Evolutionary conservation across 2,329 filamentous ascomycete genomes (phyloP).

Genomic region (Mollisia scopiformis): DNA sequence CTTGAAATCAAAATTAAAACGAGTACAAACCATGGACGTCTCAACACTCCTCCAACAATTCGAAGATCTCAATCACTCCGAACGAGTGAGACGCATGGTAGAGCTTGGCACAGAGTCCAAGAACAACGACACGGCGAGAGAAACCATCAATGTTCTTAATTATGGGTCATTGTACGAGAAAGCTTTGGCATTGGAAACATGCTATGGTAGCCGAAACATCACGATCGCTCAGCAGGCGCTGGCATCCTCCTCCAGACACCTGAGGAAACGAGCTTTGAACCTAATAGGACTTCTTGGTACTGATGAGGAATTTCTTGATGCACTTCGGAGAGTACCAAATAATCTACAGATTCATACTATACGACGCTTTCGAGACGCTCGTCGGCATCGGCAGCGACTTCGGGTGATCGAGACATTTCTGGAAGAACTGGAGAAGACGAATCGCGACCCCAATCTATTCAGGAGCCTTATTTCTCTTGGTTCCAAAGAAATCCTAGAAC

Average conservation of each 20-base stretch:
- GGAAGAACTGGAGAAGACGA: background rate
- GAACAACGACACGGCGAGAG: background rate
- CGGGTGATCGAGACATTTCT: conserved; percentile 16
- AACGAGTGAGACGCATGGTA: conserved; percentile 13
- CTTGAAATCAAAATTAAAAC: background rate
- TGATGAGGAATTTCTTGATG: conserved; percentile 12
- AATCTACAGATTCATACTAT: conserved; percentile 11
- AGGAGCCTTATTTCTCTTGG: conserved; percentile 6
- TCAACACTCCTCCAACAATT: conserved; percentile 7
- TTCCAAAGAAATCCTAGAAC: conserved; percentile 2
- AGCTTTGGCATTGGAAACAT: conserved; percentile 8
- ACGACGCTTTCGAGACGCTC: conserved; percentile 4
- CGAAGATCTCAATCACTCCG: conserved; percentile 8
- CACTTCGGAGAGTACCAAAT: conserved; percentile 3
- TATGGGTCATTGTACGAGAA: conserved; percentile 11
- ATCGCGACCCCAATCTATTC: background rate
- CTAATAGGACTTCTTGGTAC: conserved; percentile 11
- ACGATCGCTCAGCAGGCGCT: conserved; percentile 9
- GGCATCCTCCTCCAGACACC: conserved; percentile 4
- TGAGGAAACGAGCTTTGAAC: conserved; percentile 13
- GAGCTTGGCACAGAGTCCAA: conserved; percentile 4
- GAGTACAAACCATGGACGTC: background rate
- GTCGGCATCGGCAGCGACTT: conserved; percentile 3
- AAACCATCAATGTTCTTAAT: conserved; percentile 1
- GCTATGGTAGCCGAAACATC: conserved; percentile 17